Conservation (phyloP, 2,329 filamentous ascomycete genomes). For the Scedosporium boydii region DNA sequence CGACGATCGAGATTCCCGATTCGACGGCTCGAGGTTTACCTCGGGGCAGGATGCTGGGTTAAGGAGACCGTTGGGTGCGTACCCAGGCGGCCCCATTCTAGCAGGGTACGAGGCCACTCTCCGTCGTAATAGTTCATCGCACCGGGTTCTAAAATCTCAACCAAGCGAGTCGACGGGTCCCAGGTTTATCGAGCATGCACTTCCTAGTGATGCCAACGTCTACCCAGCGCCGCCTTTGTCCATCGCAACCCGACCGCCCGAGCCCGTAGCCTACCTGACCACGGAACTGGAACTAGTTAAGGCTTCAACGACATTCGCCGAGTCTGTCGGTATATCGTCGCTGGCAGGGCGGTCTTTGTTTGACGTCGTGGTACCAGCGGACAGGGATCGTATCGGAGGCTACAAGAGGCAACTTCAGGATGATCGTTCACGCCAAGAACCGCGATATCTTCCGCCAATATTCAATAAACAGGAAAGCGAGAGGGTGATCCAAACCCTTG, state of each 20-base stretch:
- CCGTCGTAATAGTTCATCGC: conserved; percentile 33
- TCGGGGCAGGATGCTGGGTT: conserved; percentile 28
- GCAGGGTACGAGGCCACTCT: conserved; percentile 36
- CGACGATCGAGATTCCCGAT: conserved; percentile 57
- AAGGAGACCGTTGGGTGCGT: conserved; percentile 42
- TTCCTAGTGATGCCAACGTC: conserved; percentile 37
- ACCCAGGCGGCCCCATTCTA: conserved; percentile 32
- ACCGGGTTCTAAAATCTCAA: conserved; percentile 46
- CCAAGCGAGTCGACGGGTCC: conserved; percentile 35
- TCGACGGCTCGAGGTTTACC: conserved; percentile 39
- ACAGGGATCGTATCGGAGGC: conserved; percentile 40
- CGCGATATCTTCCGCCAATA: conserved; percentile 57
- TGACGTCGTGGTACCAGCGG: conserved; percentile 42
- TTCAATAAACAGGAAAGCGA: conserved; percentile 44
- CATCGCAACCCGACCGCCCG: conserved; percentile 29
- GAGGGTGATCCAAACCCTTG: conserved; percentile 43
- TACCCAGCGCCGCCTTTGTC: conserved; percentile 32
- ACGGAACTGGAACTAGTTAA: conserved; percentile 50
- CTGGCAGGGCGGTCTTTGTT: conserved; percentile 40
- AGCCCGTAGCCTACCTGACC: conserved; percentile 49
- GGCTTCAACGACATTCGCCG: conserved; percentile 44
- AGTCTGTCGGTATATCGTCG: conserved; percentile 40
- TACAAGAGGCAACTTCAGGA: conserved; percentile 45
- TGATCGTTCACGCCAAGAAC: conserved; percentile 48
- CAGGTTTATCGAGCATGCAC: conserved; percentile 41